Evolutionary conservation across 495 filamentous ascomycete genomes (phyloP).

Genomic region (Endocarpon pusillum): DNA sequence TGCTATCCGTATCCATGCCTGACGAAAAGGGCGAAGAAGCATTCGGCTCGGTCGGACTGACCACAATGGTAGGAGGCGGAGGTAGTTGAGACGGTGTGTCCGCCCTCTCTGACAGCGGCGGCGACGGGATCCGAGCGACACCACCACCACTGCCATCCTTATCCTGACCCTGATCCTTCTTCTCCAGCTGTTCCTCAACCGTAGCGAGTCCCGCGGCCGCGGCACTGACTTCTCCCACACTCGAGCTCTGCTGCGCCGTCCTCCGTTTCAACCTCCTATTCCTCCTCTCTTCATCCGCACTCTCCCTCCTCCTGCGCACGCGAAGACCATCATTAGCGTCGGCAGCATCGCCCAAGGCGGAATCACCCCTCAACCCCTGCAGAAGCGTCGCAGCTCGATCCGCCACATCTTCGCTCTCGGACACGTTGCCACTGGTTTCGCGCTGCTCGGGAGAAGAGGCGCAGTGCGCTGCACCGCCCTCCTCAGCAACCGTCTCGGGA

Average conservation of each 20-base stretch:
- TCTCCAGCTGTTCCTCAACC: slow-evolving; percentile 10
- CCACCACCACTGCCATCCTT: too few species aligned
- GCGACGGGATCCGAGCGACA: too few species aligned
- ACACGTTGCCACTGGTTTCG: slow-evolving; percentile 27
- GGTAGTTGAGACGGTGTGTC: too few species aligned
- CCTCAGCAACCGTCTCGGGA: slow-evolving; percentile 20
- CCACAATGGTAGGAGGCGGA: slow-evolving; percentile 14
- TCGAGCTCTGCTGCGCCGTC: slow-evolving; percentile 22
- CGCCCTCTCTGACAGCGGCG: too few species aligned
- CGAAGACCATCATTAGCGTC: slow-evolving; percentile 37
- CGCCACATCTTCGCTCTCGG: slow-evolving; percentile 57
- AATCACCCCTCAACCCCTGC: slow-evolving; percentile 55
- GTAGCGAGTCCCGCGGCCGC: slow-evolving; percentile 21
- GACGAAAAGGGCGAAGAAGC: slow-evolving; percentile 12
- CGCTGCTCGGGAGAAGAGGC: slow-evolving; percentile 18
- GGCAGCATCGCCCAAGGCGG: slow-evolving; percentile 37
- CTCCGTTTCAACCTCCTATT: slow-evolving; percentile 42
- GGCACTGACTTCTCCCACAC: slow-evolving; percentile 29
- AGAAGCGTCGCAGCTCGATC: slow-evolving; percentile 69
- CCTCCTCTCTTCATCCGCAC: slow-evolving; percentile 50
- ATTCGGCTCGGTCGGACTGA: slow-evolving; percentile 13
- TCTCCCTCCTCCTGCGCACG: slow-evolving; percentile 44
- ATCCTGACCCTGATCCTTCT: too few species aligned
- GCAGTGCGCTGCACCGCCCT: slow-evolving; percentile 19
- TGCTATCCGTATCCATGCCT: too few species aligned